Conservation (phyloP, 148 eudicot species). For the Vaccinium macrocarpon region DNA sequence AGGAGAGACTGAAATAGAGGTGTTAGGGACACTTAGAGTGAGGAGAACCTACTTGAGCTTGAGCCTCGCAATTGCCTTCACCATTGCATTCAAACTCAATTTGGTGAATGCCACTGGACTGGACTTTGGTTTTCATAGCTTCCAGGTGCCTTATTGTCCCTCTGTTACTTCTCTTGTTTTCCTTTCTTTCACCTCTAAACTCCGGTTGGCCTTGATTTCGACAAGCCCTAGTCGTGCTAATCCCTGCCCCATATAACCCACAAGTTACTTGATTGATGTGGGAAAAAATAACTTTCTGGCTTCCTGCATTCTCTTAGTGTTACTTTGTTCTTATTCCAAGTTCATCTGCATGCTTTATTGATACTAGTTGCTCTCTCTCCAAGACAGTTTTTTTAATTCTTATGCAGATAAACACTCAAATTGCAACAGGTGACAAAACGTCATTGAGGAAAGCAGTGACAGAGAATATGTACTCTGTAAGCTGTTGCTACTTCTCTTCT, state of each 20-base stretch:
- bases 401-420: slow-evolving; percentile 60
- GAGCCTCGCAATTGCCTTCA: neutral
- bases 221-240: neutral
- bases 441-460: slow-evolving; percentile 81
- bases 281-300: neutral
- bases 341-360: slow-evolving; percentile 8
- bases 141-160: neutral
- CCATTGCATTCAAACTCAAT: neutral
- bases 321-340: neutral
- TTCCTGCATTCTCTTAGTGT: slow-evolving; percentile 8
- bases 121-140: neutral
- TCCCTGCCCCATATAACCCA: neutral
- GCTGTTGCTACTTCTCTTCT: slow-evolving; percentile 24
- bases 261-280: neutral
- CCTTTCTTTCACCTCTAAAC: too few relatives aligned
- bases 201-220: too few relatives aligned
- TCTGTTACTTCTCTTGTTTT: too few relatives aligned
- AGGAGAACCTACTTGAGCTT: neutral
- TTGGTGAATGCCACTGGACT: neutral
- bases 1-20: neutral
- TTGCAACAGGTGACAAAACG: slow-evolving; percentile 76
- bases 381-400: neutral
- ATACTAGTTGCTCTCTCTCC: slow-evolving; percentile 11
- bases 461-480: slow-evolving; percentile 88
- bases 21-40: neutral